Percentiles rank a stretch among this genome's conserved stretches.
Evolutionary conservation across 805 yeast genomes (phyloP).

Genomic region (Kluyveromyces siamensis): DNA sequence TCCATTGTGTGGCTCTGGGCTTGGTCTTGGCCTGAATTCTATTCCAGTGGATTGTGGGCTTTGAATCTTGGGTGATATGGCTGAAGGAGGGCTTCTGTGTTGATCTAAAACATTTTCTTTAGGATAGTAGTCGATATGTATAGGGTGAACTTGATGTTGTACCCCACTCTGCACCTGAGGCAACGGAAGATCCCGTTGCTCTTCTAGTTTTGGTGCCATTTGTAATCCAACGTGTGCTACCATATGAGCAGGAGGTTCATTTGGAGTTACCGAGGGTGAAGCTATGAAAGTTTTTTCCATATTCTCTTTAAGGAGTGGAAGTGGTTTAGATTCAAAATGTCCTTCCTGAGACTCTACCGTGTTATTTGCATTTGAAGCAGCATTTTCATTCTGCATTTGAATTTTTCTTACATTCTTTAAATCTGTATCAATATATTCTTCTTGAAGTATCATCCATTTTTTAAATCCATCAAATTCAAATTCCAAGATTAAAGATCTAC

Average conservation of each 20-base stretch:
- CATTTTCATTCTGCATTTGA: background rate
- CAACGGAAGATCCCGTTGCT: background rate
- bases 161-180: background rate
- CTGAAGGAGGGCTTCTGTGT: background rate
- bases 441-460: conserved; percentile 73
- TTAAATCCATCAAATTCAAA: conserved; percentile 68
- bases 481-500: conserved; percentile 74
- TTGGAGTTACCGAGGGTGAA: background rate
- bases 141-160: background rate
- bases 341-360: background rate
- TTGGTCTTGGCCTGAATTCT: background rate
- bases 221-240: background rate
- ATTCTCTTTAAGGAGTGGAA: background rate
- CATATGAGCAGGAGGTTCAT: background rate
- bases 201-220: background rate
- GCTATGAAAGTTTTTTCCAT: background rate
- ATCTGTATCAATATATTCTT: conserved; percentile 14
- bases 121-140: background rate
- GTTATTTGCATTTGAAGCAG: background rate
- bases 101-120: background rate
- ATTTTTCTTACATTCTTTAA: background rate
- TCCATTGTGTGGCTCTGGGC: background rate
- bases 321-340: background rate
- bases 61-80: background rate
- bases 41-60: background rate